Evolutionary conservation across 805 yeast species (phyloP), one percentile per base, ranked within the genome.

Genomic region (Teunomyces barrocoloradensis): DNA sequence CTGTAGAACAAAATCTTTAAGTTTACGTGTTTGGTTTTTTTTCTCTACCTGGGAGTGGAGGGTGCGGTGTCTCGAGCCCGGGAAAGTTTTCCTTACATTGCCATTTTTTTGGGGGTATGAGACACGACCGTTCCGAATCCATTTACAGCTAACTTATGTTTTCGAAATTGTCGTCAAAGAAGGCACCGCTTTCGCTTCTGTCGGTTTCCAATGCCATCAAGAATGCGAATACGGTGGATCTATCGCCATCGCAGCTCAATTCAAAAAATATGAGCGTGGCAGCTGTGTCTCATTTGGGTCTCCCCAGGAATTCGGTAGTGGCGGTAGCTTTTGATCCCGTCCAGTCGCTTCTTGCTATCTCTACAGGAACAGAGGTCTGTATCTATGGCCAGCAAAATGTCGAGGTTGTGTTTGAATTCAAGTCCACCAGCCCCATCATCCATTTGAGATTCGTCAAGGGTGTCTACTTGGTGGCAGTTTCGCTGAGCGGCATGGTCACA

Each of bases 351-450:
- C 65, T 90, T 56, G 97, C 97, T 0, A 70, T 89, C 0, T 85
- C 90, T 2, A 89, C 96, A 0, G 82, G 77, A 32, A 88, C 90
- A 35, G 81, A 81, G 39, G 74, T 94, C 12, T 84, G 87, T 53
- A 85, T 94, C 4, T 85, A 82, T 60, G 99, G 98, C 1, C 92
- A 87, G 58, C 82, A 84, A 36, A 82, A 85, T 45, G 96, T 90
- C 7, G 85, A 85, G 52, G 86, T 81, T 11, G 79, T 79, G 7
- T 74, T 90, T 54, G 77, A 78, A 39, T 59, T 84, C 44, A 74
- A 77, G 10, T 66, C 80, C 0, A 64, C 77, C 1, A 69, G 73
- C 27, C 76, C 80, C 1, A 78, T 90, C 5, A 69, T 73, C 37
- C 69, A 75, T 34, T 59, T 94, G 45, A 69, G 77, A 25, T 86